Evolutionary conservation across 106 monocot species (phyloP).

Genomic region (Allium fistulosum): DNA sequence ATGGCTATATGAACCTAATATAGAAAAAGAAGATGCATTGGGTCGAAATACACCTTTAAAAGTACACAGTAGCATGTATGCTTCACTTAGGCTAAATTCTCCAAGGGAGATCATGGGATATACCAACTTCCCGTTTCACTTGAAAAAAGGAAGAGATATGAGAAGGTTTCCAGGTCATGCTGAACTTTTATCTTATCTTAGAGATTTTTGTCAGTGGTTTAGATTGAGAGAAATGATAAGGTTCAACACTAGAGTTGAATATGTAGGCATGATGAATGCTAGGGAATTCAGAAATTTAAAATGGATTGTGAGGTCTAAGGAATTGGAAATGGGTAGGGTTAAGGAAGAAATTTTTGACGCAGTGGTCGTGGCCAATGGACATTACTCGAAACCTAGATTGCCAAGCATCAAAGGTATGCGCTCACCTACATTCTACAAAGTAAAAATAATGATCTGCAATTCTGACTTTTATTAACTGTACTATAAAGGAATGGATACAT

Average conservation of each 20-base stretch:
- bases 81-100: conserved; percentile 34
- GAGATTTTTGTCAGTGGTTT: conserved; percentile 45
- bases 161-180: conserved; percentile 53
- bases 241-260: conserved; percentile 48
- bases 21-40: conserved; percentile 30
- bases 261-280: conserved; percentile 28
- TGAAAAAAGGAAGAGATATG: conserved; percentile 36
- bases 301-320: conserved; percentile 47
- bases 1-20: conserved; percentile 46
- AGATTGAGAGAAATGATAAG: conserved; percentile 39
- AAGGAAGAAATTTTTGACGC: conserved; percentile 61
- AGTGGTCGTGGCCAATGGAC: conserved; percentile 59
- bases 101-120: conserved; percentile 65
- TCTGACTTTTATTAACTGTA: background rate
- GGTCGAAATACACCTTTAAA: conserved; percentile 15
- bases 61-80: conserved; percentile 54
- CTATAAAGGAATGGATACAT: conserved; percentile 42
- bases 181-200: conserved; percentile 43
- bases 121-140: conserved; percentile 55
- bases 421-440: background rate
- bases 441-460: background rate
- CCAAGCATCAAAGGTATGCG: conserved; percentile 40
- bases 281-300: conserved; percentile 5
- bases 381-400: conserved; percentile 53
- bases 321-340: background rate